Evolutionary conservation across 768 basidiomycete species (phyloP), one percentile per base, ranked within the genome.

Genomic region (Porphyrellus cyaneotinctus): DNA sequence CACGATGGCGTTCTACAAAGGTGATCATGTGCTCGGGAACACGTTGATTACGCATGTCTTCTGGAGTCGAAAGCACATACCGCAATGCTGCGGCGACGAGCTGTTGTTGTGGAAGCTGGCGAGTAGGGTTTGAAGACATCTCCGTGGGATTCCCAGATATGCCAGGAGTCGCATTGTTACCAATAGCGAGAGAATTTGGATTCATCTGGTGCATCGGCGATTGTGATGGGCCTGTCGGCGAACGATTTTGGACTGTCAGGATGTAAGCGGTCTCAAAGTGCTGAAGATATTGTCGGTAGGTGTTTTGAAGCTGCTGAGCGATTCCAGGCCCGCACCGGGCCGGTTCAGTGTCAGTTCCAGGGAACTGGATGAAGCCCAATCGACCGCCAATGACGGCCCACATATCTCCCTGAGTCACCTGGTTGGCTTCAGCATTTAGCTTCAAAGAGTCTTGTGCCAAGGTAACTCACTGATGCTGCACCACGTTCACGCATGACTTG

Each of bases 311-410:
- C 23, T 81, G 80, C 46, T 77, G 76, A 0, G 85, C 87, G 28
- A 80, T 74, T 22, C 70, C 82, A 2, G 85, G 86, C 4, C 83
- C 83, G 24, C 78, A 76, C 58, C 79, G 82, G 6, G 80, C 74
- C 12, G 87, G 85, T 54, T 87, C 83, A 5, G 72, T 66, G 1
- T 80, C 83, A 12, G 70, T 78, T 5, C 76, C 84, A 3, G 83
- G 83, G 57, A 88, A 86, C 48, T 83, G 76, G 3, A 83, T 75
- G 59, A 84, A 81, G 17, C 81, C 83, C 67, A 90, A 73, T 22
- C 76, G 78, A n/a, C 78, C 87, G 17, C 79, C 88, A 51, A 90
- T 79, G 41, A 84, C 70, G 15, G 78, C 61, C 88, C 87, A 89
- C 52, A 74, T 55, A 31, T 87, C 85, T 43, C 77, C 76, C 51